phyloP scores from a whole-genome alignment of 768 basidiomycete species.

The Leccinum longicurvipes region DNA sequence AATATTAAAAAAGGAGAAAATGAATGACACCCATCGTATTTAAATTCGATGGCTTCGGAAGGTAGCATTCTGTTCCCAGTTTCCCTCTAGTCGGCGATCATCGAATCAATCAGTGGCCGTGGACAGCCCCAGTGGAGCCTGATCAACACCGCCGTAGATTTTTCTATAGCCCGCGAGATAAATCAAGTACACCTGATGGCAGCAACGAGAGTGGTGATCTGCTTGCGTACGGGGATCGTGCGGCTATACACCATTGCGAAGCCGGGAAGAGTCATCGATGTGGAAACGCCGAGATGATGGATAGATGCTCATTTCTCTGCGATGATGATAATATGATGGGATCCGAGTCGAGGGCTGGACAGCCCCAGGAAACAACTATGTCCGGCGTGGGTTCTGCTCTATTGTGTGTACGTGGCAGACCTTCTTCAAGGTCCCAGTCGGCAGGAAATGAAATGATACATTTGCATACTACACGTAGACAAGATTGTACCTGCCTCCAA shows the following conservation, averaged over 20 bases:
- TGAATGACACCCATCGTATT: not conserved
- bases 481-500: too few relatives aligned
- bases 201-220: not conserved
- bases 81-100: not conserved
- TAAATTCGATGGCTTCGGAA: not conserved
- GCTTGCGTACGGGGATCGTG: too few relatives aligned
- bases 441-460: too few relatives aligned
- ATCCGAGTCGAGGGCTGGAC: not conserved
- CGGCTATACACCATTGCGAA: too few relatives aligned
- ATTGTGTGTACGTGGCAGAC: not conserved
- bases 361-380: not conserved
- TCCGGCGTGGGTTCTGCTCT: not conserved
- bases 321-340: not conserved
- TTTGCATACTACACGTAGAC: too few relatives aligned
- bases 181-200: too few relatives aligned
- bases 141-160: too few relatives aligned
- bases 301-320: not conserved
- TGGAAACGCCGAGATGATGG: not conserved
- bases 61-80: not conserved
- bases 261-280: not conserved
- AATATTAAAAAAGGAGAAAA: constrained; percentile 6
- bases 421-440: not conserved
- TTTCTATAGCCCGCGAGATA: too few relatives aligned
- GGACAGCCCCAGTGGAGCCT: too few relatives aligned
- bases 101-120: too few relatives aligned